These are phyloP conservation scores for Fusarium ramigenum DNA, from an alignment of 2,329 filamentous ascomycete genomes.

Conservation along the genomic window DNA sequence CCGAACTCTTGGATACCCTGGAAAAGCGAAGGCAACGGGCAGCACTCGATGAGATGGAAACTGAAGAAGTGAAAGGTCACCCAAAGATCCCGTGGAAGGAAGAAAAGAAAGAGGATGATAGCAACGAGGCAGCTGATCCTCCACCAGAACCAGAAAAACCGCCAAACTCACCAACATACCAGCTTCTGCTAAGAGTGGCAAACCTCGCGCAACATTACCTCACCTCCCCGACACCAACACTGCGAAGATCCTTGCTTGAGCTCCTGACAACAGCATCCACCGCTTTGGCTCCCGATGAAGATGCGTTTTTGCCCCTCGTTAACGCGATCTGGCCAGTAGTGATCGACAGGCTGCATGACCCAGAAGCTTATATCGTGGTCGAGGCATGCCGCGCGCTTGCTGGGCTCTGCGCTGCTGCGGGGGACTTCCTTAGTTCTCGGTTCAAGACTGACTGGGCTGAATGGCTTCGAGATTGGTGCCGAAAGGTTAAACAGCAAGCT, in stretches of 20 bases:
- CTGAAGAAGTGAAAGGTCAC: constrained; percentile 44
- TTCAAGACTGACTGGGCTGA: constrained; percentile 78
- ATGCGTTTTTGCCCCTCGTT: constrained; percentile 86
- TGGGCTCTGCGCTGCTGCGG: constrained; percentile 75
- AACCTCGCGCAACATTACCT: constrained; percentile 89
- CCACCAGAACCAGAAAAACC: constrained; percentile 60
- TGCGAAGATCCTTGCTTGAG: constrained; percentile 81
- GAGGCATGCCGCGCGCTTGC: constrained; percentile 75
- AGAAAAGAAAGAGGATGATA: constrained; percentile 47
- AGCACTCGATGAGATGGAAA: constrained; percentile 47
- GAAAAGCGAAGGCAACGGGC: constrained; percentile 59
- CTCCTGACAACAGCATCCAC: constrained; percentile 78
- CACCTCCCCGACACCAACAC: constrained; percentile 80
- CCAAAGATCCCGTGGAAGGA: constrained; percentile 51
- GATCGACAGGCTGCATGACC: constrained; percentile 71
- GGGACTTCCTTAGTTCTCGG: constrained; percentile 81
- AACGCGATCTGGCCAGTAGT: constrained; percentile 92
- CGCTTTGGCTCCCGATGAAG: constrained; percentile 78
- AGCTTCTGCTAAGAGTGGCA: constrained; percentile 83
- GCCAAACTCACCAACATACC: constrained; percentile 80
- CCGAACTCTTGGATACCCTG: constrained; percentile 65
- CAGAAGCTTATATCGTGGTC: constrained; percentile 73
- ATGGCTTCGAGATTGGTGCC: constrained; percentile 61
- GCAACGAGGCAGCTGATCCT: constrained; percentile 49
- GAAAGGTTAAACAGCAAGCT: constrained; percentile 54